phyloP scores from a whole-genome alignment of 129 eudicot genomes.

The Tagetes erecta region DNA sequence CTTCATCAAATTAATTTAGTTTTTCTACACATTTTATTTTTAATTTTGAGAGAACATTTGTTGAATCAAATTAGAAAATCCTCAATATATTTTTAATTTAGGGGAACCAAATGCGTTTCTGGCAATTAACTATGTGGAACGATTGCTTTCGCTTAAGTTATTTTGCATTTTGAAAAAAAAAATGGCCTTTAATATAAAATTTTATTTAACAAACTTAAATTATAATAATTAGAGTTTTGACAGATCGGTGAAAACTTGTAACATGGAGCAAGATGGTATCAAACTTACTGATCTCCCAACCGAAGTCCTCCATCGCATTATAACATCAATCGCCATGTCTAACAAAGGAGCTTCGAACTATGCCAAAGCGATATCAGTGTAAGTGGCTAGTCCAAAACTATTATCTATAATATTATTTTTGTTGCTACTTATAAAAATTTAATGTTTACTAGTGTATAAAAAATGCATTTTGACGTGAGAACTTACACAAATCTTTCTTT shows the following conservation, averaged over 20 bases:
- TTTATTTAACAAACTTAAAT: background rate
- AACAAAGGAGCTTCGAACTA: slow-evolving; percentile 20
- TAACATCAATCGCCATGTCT: slow-evolving; percentile 5
- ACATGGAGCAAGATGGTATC: slow-evolving; percentile 3
- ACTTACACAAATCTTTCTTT: no score
- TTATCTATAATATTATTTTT: background rate
- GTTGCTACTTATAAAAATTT: background rate
- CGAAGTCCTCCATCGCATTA: slow-evolving; percentile 12
- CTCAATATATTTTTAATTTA: no score
- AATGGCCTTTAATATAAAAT: no score
- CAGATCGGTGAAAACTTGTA: background rate
- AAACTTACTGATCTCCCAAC: slow-evolving; percentile 16
- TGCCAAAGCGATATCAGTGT: slow-evolving; percentile 24
- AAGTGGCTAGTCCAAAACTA: background rate
- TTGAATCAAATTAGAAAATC: no score
- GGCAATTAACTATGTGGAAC: no score
- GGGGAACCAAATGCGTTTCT: no score
- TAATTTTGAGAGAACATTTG: background rate
- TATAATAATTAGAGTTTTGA: background rate
- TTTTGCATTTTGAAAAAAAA: no score
- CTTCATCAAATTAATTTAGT: no score
- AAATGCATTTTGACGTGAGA: no score
- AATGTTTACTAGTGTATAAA: background rate
- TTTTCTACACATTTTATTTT: no score
- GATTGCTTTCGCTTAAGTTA: no score